Base-by-base conservation (phyloP, 768 basidiomycete species). In the Russula earlei region DNA sequence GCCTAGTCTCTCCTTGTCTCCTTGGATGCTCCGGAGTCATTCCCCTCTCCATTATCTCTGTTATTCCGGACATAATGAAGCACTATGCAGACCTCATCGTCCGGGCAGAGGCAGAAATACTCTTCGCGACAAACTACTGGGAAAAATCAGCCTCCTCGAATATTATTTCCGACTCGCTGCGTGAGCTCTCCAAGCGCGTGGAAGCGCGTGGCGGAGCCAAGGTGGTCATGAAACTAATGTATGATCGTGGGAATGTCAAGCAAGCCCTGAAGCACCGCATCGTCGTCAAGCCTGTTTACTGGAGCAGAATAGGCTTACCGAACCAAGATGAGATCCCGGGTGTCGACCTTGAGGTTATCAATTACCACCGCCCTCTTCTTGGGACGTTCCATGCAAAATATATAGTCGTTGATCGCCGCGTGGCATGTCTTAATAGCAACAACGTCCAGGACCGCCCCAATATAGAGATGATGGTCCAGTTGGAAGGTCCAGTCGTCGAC, bases 61-160 rank as follows among this genome's bases (percentile, higher is more conserved):
- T 80, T 44, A 82, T 85, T 42, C 82, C 85, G 0, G 85, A 87
- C 62, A 87, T 86, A 62, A 83, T 85, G 75, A 74, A 77, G 50
- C 85, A 87, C 63, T 83, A 84, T 68, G 73, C 76, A 20, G 77
- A 81, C 45, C 72, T 79, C 46, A 84, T 87, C 50, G 74, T 81
- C 24, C 70, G 73, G 29, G 84, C 84, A 10, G 69, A 83, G 62
- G 71, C 77, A 34, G 84, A 87, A 69, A 75, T 86, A 14, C 72
- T 87, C 60, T 70, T 86, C 14, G 82, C 81, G 2, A 86, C 85
- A 5, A 85, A 84, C 66, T 81, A 80, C 60, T 77, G 75, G 73
- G 72, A 82, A 64, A 68, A 75, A 45, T 75, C 79, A 8, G 73
- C 77, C 58, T 75, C 77, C 2, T 77, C 80, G 12, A 73, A 66